These are phyloP conservation scores for Eucalyptus grandis DNA, from an alignment of 345 rosid genomes.

Conservation along the genomic window DNA sequence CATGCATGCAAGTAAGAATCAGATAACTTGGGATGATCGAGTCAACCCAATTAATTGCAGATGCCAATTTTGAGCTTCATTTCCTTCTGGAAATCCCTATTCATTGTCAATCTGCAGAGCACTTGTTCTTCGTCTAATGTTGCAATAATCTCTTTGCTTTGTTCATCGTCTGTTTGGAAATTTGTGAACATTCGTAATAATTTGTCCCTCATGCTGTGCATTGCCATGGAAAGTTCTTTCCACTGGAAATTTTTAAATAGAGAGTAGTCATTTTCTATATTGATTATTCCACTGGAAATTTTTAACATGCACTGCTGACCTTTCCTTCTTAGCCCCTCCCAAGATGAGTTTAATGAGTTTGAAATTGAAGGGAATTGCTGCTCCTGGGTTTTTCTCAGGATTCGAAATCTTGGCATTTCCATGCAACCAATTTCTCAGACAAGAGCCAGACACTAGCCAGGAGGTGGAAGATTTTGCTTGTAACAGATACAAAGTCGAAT, in stretches of 20 bases:
- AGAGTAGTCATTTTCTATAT: not conserved
- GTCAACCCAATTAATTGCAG: not conserved
- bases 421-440: slow-evolving; percentile 78
- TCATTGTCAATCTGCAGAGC: not conserved
- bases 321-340: not conserved
- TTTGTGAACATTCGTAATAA: not conserved
- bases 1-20: not conserved
- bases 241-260: not conserved
- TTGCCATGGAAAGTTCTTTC: not conserved
- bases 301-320: not conserved
- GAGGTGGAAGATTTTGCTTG: slow-evolving; percentile 74
- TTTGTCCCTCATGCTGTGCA: not conserved
- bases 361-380: not conserved
- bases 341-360: not conserved
- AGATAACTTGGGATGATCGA: not conserved
- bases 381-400: slow-evolving; percentile 20
- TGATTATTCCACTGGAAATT: not conserved
- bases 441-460: slow-evolving; percentile 76
- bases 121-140: not conserved
- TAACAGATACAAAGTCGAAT: slow-evolving; percentile 69
- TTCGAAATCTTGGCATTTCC: slow-evolving; percentile 89
- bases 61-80: not conserved
- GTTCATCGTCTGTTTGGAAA: not conserved
- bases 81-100: not conserved
- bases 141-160: not conserved